Evolutionary conservation across 108 stramenopile species (phyloP), one percentile per base, ranked within the genome.

Genomic region (Cyclotella sp.): DNA sequence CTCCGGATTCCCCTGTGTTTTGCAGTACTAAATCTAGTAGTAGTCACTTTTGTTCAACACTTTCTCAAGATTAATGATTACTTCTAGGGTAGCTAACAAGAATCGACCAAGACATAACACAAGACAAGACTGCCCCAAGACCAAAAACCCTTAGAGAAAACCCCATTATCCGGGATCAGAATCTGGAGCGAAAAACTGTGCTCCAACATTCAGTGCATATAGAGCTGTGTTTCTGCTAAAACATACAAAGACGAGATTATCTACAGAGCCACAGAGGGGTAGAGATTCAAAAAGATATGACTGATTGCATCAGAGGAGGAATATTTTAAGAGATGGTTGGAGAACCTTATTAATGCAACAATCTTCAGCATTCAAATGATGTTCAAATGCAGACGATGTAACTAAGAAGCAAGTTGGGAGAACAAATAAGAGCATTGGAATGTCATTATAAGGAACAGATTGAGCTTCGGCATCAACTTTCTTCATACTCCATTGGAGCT

Each of bases 141-240:
- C n/a, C n/a, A n/a, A n/a, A n/a, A n/a, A n/a, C n/a, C n/a, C n/a
- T n/a, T n/a, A n/a, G n/a, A n/a, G n/a, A n/a, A n/a, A n/a, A n/a
- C n/a, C n/a, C n/a, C n/a, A n/a, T n/a, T n/a, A n/a, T n/a, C n/a
- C n/a, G n/a, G n/a, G n/a, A n/a, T n/a, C n/a, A n/a, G n/a, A n/a
- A n/a, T n/a, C n/a, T n/a, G n/a, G n/a, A n/a, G n/a, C n/a, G n/a
- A n/a, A n/a, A n/a, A n/a, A n/a, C n/a, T n/a, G n/a, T n/a, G n/a
- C n/a, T n/a, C n/a, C n/a, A n/a, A n/a, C 13, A 79, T 84, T 43
- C 78, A 84, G 63, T 57, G 73, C 58, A n/a, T 66, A 3, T 84
- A 74, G 78, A 63, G 83, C 46, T 68, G 78, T 19, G 75, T 41
- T 53, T 12, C 40, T 63, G 83, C 78, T 15, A 59, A 63, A 21